Conservation (phyloP, 345 rosid genomes). For the Pelargonium nanum region DNA sequence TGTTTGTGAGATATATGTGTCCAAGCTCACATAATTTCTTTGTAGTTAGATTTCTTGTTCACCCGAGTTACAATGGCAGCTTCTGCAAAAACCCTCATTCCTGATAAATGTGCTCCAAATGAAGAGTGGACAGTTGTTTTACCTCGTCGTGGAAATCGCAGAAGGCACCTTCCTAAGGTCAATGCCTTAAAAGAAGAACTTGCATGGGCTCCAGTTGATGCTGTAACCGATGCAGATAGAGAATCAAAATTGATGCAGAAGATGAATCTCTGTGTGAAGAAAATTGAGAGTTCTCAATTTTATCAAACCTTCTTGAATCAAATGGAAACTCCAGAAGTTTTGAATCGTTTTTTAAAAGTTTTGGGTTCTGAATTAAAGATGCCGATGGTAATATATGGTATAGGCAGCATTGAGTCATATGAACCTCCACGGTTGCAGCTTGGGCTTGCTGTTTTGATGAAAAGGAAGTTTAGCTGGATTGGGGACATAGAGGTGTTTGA, state of each 20-base stretch:
- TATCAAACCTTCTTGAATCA: conserved; percentile 45
- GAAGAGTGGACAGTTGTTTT: conserved; percentile 78
- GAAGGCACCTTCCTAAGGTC: conserved; percentile 21
- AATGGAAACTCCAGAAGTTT: conserved; percentile 39
- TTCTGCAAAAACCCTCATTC: conserved; percentile 24
- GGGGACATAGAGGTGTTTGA: conserved; percentile 72
- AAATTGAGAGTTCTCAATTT: conserved; percentile 48
- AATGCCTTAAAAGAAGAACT: conserved; percentile 22
- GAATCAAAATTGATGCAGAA: conserved; percentile 45
- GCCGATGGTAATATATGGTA: conserved; percentile 68
- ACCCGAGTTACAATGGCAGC: conserved; percentile 24
- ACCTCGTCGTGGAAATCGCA: conserved; percentile 37
- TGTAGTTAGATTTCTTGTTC: not conserved
- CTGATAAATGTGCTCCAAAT: conserved; percentile 19
- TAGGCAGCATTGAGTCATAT: conserved; percentile 75
- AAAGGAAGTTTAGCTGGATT: conserved; percentile 59
- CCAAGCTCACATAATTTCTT: not conserved
- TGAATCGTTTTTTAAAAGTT: conserved; percentile 30
- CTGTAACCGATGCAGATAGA: conserved; percentile 28
- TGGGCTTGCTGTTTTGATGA: conserved; percentile 62
- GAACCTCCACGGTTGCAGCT: conserved; percentile 74
- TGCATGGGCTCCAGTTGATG: conserved; percentile 50
- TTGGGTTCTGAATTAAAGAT: conserved; percentile 44
- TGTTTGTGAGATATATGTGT: not conserved
- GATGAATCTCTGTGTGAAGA: conserved; percentile 37